A percentile compares a stretch with the other conserved stretches of the same genome.
These are phyloP conservation scores for barrel medic (Medicago truncatula) DNA, from an alignment of 306 rosid genomes.

Conservation along the genomic window DNA sequence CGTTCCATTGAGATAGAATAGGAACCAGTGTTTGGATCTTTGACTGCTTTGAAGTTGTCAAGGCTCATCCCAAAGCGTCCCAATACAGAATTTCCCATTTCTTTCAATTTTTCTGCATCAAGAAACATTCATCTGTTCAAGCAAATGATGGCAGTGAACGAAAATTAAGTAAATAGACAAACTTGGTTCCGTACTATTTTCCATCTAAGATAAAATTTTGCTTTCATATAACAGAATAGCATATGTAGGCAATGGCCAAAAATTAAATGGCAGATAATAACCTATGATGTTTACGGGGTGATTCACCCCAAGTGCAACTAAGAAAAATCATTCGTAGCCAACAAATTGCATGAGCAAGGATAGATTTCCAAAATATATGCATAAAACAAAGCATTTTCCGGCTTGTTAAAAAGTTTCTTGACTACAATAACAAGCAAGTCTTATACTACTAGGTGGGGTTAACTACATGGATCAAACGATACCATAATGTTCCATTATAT, in stretches of 20 bases:
- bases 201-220: too few species aligned
- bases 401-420: not conserved
- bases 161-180: conserved; percentile 3
- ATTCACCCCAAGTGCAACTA: conserved; percentile 25
- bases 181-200: not conserved
- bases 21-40: conserved; percentile 94
- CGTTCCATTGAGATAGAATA: conserved; percentile 83
- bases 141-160: conserved; percentile 5
- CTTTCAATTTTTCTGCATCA: conserved; percentile 80
- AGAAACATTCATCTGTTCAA: conserved; percentile 4
- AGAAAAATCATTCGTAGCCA: conserved; percentile 10
- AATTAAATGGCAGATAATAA: conserved; percentile 8
- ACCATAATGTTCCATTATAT: not conserved
- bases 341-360: conserved; percentile 1
- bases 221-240: not conserved
- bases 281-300: not conserved
- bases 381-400: not conserved
- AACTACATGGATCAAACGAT: not conserved
- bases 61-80: conserved; percentile 94
- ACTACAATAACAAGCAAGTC: not conserved
- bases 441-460: not conserved
- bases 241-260: not conserved
- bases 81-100: conserved; percentile 86
- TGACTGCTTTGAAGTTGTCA: conserved; percentile 85
- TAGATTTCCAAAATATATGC: not conserved